Base-by-base conservation (phyloP, 2,329 filamentous ascomycete species). In the Apiospora malaysiana region DNA sequence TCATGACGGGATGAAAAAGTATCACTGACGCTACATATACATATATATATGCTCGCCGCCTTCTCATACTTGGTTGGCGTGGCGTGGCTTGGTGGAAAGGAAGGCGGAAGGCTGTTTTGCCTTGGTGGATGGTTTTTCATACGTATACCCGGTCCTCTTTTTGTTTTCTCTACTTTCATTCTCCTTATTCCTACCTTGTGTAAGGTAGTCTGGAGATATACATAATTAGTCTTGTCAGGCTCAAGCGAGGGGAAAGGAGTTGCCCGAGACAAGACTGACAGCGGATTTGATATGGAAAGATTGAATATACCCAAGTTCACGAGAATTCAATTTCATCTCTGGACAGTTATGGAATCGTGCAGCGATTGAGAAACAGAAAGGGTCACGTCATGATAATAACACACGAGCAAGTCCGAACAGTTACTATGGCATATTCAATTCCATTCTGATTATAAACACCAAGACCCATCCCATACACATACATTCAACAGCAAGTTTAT, bases 241-340 rank as follows among this genome's bases (percentile, higher is more conserved):
- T 40, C 43, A 47, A 3, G 23, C 12, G 9, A 25, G 21, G 16
- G 27, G 9, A 25, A 32, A 12, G n/a, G 16, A 40, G 56, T 6
- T 63, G 56, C 56, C 32, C 18, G 56, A 40, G 9, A 32, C 56
- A 40, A 40, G 14, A 40, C 23, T 37, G 56, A 63, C 56, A 63
- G 32, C 56, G 6, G 14, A 59, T 59, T 59, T 27, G 27, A 37
- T 59, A 18, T 59, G 8, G 51, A 59, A 18, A 63, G 56, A 63
- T 63, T 63, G 56, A 63, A 63, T 63, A 63, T 63, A 40, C 32
- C 32, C 32, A 63, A 63, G 56, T 63, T 63, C 6, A 32, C 32
- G 32, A 32, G 6, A 32, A 32, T 32, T 32, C 3, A 32, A 32
- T 32, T 32, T 32, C 32, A 32, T 16, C 42, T 16, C 21, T 40